Evolutionary conservation across 1,284 basidiomycete species (phyloP).

Genomic region (Ustilago curta): DNA sequence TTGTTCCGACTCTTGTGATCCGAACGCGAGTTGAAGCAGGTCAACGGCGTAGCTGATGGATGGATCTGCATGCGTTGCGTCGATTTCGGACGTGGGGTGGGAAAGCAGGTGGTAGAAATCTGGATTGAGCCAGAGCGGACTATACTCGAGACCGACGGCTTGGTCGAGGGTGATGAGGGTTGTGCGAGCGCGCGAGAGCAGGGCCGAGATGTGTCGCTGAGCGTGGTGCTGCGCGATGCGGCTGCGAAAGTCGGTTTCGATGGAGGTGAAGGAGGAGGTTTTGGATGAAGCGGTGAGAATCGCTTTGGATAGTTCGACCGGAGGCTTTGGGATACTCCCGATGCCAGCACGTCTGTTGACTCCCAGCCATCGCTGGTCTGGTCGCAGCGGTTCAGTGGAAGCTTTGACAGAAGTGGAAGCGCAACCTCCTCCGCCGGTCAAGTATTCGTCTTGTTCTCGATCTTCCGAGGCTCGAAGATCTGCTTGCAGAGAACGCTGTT

Average conservation of each 20-base stretch:
- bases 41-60: slow-evolving; percentile 24
- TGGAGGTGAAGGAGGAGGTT: background rate
- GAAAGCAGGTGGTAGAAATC: slow-evolving; percentile 19
- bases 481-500: slow-evolving; percentile 9
- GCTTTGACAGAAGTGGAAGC: background rate
- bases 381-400: slow-evolving; percentile 31
- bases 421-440: slow-evolving; percentile 20
- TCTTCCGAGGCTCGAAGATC: slow-evolving; percentile 12
- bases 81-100: slow-evolving; percentile 28
- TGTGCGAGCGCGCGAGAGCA: slow-evolving; percentile 43
- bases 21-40: slow-evolving; percentile 33
- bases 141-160: slow-evolving; percentile 37
- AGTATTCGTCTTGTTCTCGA: slow-evolving; percentile 36
- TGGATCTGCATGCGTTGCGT: slow-evolving; percentile 26
- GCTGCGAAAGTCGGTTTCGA: slow-evolving; percentile 31
- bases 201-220: slow-evolving; percentile 28
- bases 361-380: slow-evolving; percentile 54
- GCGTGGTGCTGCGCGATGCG: slow-evolving; percentile 24
- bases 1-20: slow-evolving; percentile 1
- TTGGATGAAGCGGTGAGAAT: slow-evolving; percentile 10
- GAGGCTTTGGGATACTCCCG: slow-evolving; percentile 31
- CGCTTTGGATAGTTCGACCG: slow-evolving; percentile 6
- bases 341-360: slow-evolving; percentile 25
- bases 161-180: slow-evolving; percentile 44
- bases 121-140: slow-evolving; percentile 54